Conservation (phyloP, 75 land plant genomes). For the Pseudotsuga menziesii region DNA sequence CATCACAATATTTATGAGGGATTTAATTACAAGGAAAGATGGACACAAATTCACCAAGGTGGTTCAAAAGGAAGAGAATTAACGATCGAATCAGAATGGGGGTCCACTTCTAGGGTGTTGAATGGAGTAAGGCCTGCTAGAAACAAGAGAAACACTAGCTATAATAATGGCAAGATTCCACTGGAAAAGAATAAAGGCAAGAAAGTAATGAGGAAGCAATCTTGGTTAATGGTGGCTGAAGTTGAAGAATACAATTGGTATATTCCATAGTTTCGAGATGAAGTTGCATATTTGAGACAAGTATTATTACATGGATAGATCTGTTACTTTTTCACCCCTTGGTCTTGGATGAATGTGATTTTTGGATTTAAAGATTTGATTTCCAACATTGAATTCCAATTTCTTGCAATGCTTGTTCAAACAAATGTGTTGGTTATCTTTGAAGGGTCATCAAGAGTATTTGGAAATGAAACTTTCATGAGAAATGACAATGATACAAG, state of each 20-base stretch:
- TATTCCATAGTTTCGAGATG: conserved; percentile 83
- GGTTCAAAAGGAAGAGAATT: too few species aligned
- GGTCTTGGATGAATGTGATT: not conserved
- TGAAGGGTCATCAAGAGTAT: too few species aligned
- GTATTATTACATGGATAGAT: conserved; percentile 17
- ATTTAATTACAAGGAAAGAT: too few species aligned
- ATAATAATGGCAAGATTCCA: conserved; percentile 18
- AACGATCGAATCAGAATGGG: too few species aligned
- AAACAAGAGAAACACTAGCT: conserved; percentile 30
- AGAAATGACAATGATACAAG: too few species aligned
- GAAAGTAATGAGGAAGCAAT: conserved; percentile 30
- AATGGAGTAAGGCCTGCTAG: conserved; percentile 46
- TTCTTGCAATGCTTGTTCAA: conserved; percentile 5
- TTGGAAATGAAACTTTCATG: too few species aligned
- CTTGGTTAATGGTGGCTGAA: conserved; percentile 72
- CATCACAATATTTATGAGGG: too few species aligned
- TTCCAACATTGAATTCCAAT: not conserved
- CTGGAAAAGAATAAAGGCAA: conserved; percentile 21
- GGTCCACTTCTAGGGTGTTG: not conserved
- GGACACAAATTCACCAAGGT: too few species aligned
- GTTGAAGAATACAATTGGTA: conserved; percentile 71
- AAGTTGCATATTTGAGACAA: conserved; percentile 84
- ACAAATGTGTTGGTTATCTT: not conserved
- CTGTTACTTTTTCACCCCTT: not conserved
- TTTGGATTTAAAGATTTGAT: not conserved